Base-by-base conservation (phyloP, 768 basidiomycete species). In the Termitomyces sp. region DNA sequence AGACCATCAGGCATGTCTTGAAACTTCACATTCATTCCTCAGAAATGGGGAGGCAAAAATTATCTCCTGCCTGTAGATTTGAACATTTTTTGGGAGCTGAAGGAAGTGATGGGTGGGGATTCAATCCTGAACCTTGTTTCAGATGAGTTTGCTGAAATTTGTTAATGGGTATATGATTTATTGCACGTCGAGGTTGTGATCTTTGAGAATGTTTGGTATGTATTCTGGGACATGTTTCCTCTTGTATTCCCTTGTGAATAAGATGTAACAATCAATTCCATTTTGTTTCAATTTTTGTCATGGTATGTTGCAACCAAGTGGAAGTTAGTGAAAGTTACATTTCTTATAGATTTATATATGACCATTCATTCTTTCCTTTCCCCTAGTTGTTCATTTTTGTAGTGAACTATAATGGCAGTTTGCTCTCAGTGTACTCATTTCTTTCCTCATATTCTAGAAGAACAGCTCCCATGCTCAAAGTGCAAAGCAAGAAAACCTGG, bases 81-180 rank as follows among this genome's bases (percentile, higher is more conserved):
- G 9, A 23, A 53, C 27, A 11, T 53, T 21, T 27, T 53, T 37
- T 5, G 8, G n/a, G 27, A 53, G 37, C 27, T 53, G 0, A 42
- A 53, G n/a, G 29, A 52, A 40, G 38, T 16, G 0, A 38, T 52
- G 51, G 27, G 27, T n/a, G 27, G 51, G 5, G 38, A 52, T 25
- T n/a, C n/a, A 5, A 32, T 50, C 19, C 11, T 37, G 32, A 50
- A 32, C 19, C 37, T 50, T 29, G 38, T 37, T 19, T 32, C 29
- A 29, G 6, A 21, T 21, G 48, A 50, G 12, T 51, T 51, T 40
- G 21, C 35, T 21, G 37, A 23, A 12, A 16, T 53, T 57, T 11
- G 70, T 69, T 34, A 62, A 40, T 41, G 27, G 23, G 62, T 46
- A 16, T 63, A 48, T 45, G 54, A 51, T 45, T 41, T 29, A 11